Evolutionary conservation across 176 grass and related monocot species (phyloP).

Genomic region (Oryza officinalis): DNA sequence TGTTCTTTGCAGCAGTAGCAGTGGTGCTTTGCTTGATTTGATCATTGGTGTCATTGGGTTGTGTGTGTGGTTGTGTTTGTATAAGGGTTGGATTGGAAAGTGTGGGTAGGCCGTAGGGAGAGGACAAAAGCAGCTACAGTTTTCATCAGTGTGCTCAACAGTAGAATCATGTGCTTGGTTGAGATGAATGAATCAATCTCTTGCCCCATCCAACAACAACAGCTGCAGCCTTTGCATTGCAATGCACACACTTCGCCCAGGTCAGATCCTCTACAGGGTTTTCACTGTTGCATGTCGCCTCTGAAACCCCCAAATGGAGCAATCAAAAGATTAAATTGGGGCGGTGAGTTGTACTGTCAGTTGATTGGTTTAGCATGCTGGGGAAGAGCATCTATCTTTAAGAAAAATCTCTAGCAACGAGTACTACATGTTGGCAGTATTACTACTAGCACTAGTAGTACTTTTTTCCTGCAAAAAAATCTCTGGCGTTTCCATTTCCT

Average conservation of each 20-base stretch:
- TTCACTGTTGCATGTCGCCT: conserved; percentile 7
- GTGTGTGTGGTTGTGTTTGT: background rate
- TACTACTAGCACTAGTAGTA: background rate
- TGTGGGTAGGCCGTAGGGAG: background rate
- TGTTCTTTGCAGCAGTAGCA: conserved; percentile 5
- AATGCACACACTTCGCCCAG: background rate
- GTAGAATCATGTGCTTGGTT: conserved; percentile 38
- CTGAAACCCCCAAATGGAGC: conserved; percentile 17
- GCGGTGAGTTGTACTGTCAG: background rate
- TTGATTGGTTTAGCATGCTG: background rate
- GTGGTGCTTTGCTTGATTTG: background rate
- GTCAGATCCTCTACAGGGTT: conserved; percentile 29
- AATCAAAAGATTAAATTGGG: background rate
- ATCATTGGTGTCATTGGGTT: conserved; percentile 15
- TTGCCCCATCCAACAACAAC: background rate
- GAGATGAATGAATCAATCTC: conserved; percentile 6
- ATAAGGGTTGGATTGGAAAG: conserved; percentile 3
- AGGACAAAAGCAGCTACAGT: conserved; percentile 28
- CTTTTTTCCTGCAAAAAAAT: conserved; percentile 18
- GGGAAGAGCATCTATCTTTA: background rate
- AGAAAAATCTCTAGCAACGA: background rate
- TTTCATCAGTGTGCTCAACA: conserved; percentile 36
- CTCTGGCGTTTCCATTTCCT: background rate
- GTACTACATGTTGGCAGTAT: conserved; percentile 6
- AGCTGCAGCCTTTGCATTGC: conserved; percentile 17